Evolutionary conservation across 768 basidiomycete species (phyloP).

Genomic region (Holtermannia corniformis): DNA sequence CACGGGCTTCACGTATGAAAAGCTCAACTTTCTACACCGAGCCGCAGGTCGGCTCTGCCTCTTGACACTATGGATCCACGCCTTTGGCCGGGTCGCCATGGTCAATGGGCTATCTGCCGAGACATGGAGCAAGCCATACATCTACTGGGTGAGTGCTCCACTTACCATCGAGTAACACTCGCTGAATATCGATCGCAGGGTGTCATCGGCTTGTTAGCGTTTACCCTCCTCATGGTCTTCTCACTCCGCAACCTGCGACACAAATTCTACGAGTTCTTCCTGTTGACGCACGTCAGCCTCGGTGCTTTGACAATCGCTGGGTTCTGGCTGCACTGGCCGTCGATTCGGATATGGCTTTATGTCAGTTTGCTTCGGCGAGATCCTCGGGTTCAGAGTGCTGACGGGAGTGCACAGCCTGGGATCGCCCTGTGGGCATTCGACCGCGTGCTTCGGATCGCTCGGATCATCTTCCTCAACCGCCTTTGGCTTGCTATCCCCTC

Average conservation of each 20-base stretch:
- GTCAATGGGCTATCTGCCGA: constrained; percentile 12
- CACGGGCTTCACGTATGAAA: constrained; percentile 53
- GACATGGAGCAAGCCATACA: constrained; percentile 9
- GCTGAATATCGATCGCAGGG: constrained; percentile 18
- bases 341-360: constrained; percentile 22
- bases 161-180: not conserved
- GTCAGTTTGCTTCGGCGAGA: constrained; percentile 9
- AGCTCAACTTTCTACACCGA: constrained; percentile 42
- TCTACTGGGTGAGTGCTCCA: constrained; percentile 19
- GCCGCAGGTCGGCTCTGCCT: constrained; percentile 31
- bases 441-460: constrained; percentile 27
- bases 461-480: constrained; percentile 33
- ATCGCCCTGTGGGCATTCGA: constrained; percentile 38
- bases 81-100: constrained; percentile 18
- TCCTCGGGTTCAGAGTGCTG: not conserved
- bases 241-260: constrained; percentile 28
- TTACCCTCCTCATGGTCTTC: constrained; percentile 25
- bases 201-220: constrained; percentile 22
- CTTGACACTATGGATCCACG: constrained; percentile 30
- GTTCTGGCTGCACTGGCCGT: constrained; percentile 28
- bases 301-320: constrained; percentile 24
- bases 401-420: constrained; percentile 24
- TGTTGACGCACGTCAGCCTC: constrained; percentile 35
- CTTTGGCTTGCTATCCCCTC: constrained; percentile 26
- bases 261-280: constrained; percentile 39